Evolutionary conservation across 306 rosid species (phyloP), one percentile per base, ranked within the genome.

Genomic region (Prunus salicina): DNA sequence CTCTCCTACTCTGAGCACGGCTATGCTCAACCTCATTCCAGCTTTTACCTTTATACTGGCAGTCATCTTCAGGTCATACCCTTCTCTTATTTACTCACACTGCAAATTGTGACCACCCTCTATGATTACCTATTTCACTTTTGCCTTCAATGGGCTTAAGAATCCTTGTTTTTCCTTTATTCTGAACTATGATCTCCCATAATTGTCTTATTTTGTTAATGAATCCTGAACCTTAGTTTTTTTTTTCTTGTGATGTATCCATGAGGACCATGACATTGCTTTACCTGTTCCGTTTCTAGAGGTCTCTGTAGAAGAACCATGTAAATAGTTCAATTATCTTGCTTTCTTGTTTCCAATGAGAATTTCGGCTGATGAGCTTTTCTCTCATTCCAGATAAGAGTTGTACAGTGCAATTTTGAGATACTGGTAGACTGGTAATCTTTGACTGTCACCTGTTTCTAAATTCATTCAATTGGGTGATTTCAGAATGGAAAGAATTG

Each of bases 21-120:
- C 93, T 71, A 78, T 93, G 86, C 93, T 91, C 79, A 93, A 93
- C 80, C 91, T 89, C n/a, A 30, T 87, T 68, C 98, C 98, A 28
- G 94, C 87, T 58, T 89, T 89, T 72, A 88, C 96, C 51, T 91
- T 84, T 88, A 12, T 91, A 19, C 88, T 89, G 32, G 96, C 94
- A 2, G 83, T 91, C 67, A 66, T 68, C 77, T 89, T 89, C 55
- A 78, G 96, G 96, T 93, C 25, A 19, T 22, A 34, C 53, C 74
- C 50, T 72, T 24, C 41, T 68, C 51, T 57, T 10, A 38, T 13
- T 56, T 60, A 15, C 16, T 67, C 22, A 22, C 46, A 2, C 47
- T 18, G 57, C 8, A 30, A 51, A 22, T 24, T 56, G 62, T 56
- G 45, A 28, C 24, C 30, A 51, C 12, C 43, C 74, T 70, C 53